phyloP scores from a whole-genome alignment of 140 eudicot genomes.

The Flaveria floridana region DNA sequence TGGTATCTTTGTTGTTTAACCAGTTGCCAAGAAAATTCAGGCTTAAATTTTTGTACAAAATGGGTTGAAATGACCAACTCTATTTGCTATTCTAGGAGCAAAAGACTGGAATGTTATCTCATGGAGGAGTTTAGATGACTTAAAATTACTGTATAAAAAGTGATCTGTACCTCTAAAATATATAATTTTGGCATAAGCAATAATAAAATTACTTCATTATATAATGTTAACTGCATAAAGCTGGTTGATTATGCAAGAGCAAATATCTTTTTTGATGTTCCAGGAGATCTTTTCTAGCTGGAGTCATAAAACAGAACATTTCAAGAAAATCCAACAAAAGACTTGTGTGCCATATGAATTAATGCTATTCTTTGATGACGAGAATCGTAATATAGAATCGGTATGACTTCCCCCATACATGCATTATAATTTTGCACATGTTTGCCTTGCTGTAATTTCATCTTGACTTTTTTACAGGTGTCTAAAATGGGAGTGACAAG shows the following conservation, averaged over 20 bases:
- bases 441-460: not conserved
- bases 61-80: not conserved
- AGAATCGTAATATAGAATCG: conserved; percentile 76
- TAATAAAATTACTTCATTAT: not conserved
- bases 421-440: not conserved
- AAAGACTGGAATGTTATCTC: not conserved
- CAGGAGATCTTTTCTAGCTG: conserved; percentile 94
- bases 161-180: not conserved
- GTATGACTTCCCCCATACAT: conserved; percentile 38
- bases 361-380: conserved; percentile 95
- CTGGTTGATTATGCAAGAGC: not conserved
- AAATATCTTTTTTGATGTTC: conserved; percentile 18
- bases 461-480: conserved; percentile 44
- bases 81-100: not conserved
- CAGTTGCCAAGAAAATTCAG: not conserved
- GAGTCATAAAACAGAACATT: conserved; percentile 92
- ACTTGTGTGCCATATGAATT: conserved; percentile 64
- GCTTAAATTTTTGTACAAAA: not conserved
- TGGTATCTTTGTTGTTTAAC: conserved; percentile 1
- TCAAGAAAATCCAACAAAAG: conserved; percentile 67
- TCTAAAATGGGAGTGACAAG: conserved; percentile 84
- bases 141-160: not conserved
- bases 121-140: not conserved
- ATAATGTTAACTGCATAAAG: not conserved
- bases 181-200: not conserved